phyloP scores from a whole-genome alignment of 306 rosid species.

The Mucuna pruriens region DNA sequence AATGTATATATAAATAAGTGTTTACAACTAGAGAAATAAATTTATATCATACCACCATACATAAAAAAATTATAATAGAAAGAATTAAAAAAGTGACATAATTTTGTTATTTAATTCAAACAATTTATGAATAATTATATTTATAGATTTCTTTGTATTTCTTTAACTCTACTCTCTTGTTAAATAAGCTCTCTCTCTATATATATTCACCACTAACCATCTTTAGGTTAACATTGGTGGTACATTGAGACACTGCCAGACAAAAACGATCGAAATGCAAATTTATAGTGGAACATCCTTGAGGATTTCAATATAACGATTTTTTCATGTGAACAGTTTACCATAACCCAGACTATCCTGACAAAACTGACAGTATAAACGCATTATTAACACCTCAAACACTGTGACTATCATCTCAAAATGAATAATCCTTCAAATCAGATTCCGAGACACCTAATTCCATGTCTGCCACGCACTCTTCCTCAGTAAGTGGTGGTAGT shows the following conservation, averaged over 20 bases:
- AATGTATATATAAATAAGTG: no score
- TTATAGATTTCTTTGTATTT: no score
- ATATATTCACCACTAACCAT: no score
- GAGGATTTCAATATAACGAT: neutral
- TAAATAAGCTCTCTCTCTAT: no score
- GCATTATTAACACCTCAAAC: neutral
- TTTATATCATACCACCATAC: no score
- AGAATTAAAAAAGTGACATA: no score
- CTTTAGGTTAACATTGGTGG: neutral
- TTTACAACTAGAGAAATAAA: no score
- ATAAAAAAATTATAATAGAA: no score
- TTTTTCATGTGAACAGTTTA: constrained; percentile 16
- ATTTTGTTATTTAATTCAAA: no score
- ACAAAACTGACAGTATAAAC: constrained; percentile 30
- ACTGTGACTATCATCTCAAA: constrained; percentile 46
- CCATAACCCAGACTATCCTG: neutral
- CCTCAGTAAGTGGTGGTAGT: constrained; percentile 81
- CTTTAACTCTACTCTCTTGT: no score
- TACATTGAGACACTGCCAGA: neutral
- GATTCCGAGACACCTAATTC: constrained; percentile 65
- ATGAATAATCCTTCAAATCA: constrained; percentile 87
- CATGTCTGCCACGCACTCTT: constrained; percentile 74
- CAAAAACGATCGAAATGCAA: neutral
- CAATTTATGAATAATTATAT: no score
- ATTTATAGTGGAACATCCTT: neutral